Evolutionary conservation across 106 monocot genomes (phyloP), one percentile per base, ranked within the genome.

Genomic region (Xerophyta viscosa): DNA sequence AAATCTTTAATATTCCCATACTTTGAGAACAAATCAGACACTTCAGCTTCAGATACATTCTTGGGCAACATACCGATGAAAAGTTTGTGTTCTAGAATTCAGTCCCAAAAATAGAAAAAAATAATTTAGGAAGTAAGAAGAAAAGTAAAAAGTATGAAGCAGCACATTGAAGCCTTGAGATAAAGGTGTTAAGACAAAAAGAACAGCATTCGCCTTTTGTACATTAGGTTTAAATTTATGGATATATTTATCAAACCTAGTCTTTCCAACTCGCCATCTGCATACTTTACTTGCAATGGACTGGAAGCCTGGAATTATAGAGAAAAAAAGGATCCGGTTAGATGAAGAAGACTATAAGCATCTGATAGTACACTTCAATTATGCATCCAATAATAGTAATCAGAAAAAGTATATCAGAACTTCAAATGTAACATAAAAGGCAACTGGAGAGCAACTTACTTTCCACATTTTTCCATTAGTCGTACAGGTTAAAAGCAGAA

Each of bases 41-140:
- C 63, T 68, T 94, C 94, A 46, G 61, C 67, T 21, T 88, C 88
- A 46, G 81, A 67, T 1, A 84, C 78, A 56, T 88, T 94, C 67
- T 94, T 94, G 37, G 94, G 94, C 66, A 94, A 88, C 94, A 94
- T 94, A 29, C 94, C 94, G 66, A 94, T 43, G 54, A 94, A 94
- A 66, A 94, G 80, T 41, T 94, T 94, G 66, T 88, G 84, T 56
- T 94, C 94, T 39, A 39, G 2, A 7, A n/a, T n/a, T n/a, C n/a
- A n/a, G n/a, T n/a, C n/a, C n/a, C n/a, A n/a, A n/a, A n/a, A n/a
- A n/a, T n/a, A n/a, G n/a, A n/a, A n/a, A n/a, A n/a, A n/a, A n/a
- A n/a, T n/a, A n/a, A n/a, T n/a, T n/a, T n/a, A n/a, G n/a, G n/a
- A n/a, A n/a, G n/a, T n/a, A n/a, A n/a, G n/a, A n/a, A n/a, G n/a